These are phyloP conservation scores for Leishmania guyanensis DNA, from an alignment of 208 protist genomes.

Conservation along the genomic window DNA sequence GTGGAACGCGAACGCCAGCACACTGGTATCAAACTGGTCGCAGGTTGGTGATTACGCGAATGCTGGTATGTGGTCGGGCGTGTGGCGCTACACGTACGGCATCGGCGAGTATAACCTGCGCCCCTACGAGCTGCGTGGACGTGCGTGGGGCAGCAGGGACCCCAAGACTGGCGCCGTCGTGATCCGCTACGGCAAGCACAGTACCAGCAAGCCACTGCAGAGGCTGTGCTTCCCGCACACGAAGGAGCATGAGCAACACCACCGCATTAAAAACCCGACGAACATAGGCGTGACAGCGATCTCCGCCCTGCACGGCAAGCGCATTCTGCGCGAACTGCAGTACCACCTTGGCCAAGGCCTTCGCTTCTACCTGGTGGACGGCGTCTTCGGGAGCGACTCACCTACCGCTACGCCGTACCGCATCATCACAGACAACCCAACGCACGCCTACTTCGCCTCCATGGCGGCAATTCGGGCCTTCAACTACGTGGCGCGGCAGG, in stretches of 20 bases:
- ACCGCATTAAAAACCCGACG: conserved; percentile 72
- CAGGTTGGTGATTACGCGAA: conserved; percentile 90
- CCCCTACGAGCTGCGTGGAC: conserved; percentile 71
- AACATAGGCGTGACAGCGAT: conserved; percentile 65
- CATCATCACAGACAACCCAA: conserved; percentile 91
- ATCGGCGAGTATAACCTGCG: conserved; percentile 88
- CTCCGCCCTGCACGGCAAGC: conserved; percentile 77
- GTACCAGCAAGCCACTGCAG: conserved; percentile 39
- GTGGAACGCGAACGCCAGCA: conserved; percentile 90
- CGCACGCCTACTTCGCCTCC: conserved; percentile 83
- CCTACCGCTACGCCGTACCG: conserved; percentile 81
- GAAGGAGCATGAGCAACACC: conserved; percentile 80
- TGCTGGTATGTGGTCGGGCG: conserved; percentile 88
- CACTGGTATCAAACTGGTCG: conserved; percentile 82
- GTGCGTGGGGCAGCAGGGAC: conserved; percentile 73
- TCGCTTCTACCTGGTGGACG: conserved; percentile 90
- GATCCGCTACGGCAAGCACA: conserved; percentile 50
- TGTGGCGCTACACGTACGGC: conserved; percentile 90
- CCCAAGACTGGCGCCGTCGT: conserved; percentile 57
- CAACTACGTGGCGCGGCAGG: conserved; percentile 85
- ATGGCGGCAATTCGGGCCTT: conserved; percentile 83
- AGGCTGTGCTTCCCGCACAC: conserved; percentile 81
- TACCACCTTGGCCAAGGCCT: conserved; percentile 89
- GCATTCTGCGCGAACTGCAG: conserved; percentile 85
- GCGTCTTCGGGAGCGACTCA: conserved; percentile 81